Conservation (phyloP, 2,329 filamentous ascomycete species). For the Didymella keratinophila region DNA sequence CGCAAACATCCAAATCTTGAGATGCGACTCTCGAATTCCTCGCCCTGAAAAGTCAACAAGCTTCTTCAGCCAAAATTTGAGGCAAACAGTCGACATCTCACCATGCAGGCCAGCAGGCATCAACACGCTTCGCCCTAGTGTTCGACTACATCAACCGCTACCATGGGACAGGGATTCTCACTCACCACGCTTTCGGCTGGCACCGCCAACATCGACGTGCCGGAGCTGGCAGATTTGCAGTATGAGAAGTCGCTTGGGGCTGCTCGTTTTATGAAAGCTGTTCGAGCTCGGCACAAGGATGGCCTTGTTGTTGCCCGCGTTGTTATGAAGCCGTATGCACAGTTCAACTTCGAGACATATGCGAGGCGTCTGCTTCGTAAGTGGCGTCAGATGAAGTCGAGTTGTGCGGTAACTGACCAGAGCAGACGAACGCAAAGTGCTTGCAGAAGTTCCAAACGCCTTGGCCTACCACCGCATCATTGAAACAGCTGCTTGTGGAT, state of each 20-base stretch:
- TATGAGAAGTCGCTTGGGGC: conserved; percentile 94
- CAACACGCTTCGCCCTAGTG: conserved; percentile 33
- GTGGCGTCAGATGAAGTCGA: conserved; percentile 39
- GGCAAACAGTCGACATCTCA: conserved; percentile 22
- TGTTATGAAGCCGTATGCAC: conserved; percentile 88
- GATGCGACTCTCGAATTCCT: not conserved
- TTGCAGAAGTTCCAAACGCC: conserved; percentile 88
- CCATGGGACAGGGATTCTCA: conserved; percentile 97
- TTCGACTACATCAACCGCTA: conserved; percentile 32
- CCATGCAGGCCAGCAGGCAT: conserved; percentile 40
- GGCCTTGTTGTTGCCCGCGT: conserved; percentile 94
- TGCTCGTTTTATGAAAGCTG: conserved; percentile 95
- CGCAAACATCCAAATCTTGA: not conserved
- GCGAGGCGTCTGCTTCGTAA: conserved; percentile 77
- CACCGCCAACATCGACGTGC: conserved; percentile 90
- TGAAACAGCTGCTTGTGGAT: conserved; percentile 90
- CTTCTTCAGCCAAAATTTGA: not conserved
- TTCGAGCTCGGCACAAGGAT: conserved; percentile 87
- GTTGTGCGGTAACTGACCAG: conserved; percentile 29
- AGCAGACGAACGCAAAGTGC: conserved; percentile 76
- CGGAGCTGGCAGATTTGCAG: conserved; percentile 86
- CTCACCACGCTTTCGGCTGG: conserved; percentile 90
- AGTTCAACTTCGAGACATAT: conserved; percentile 81
- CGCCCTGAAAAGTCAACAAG: not conserved
- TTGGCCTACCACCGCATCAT: conserved; percentile 88